Conservation (phyloP, 2,329 filamentous ascomycete species). For the Salinomyces thailandicus region DNA sequence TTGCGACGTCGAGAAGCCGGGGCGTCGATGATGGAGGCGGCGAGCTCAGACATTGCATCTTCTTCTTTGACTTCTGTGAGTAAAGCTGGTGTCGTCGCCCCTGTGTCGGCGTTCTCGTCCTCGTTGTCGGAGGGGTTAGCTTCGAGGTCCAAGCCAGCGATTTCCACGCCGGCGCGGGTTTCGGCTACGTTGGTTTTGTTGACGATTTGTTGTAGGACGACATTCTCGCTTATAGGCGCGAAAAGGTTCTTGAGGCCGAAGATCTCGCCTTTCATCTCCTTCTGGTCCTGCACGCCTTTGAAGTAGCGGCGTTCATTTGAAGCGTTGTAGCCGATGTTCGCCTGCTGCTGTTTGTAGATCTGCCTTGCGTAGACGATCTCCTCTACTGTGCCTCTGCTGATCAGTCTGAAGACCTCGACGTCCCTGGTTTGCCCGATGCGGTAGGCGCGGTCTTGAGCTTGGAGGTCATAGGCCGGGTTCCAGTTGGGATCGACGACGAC, state of each 20-base stretch:
- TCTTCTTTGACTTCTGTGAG: constrained; percentile 45
- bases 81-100: background rate
- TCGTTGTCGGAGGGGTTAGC: constrained; percentile 35
- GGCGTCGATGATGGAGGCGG: constrained; percentile 44
- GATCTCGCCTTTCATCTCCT: constrained; percentile 77
- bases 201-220: constrained; percentile 85
- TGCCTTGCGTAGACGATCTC: constrained; percentile 95
- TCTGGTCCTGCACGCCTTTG: constrained; percentile 79
- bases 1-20: constrained; percentile 25
- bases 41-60: constrained; percentile 62
- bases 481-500: constrained; percentile 95
- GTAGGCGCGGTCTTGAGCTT: constrained; percentile 93
- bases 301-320: constrained; percentile 91
- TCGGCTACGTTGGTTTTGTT: constrained; percentile 98
- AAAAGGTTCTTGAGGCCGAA: constrained; percentile 87
- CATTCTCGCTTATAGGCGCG: constrained; percentile 64
- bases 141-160: constrained; percentile 70
- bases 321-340: constrained; percentile 92
- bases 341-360: constrained; percentile 98
- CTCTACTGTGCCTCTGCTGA: constrained; percentile 86
- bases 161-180: constrained; percentile 69
- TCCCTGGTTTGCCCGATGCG: constrained; percentile 87
- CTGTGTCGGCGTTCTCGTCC: constrained; percentile 20
- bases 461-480: constrained; percentile 90
- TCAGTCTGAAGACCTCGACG: constrained; percentile 87